phyloP scores from a whole-genome alignment of 2,329 filamentous ascomycete genomes.

The Hymenoscyphus infarciens region DNA sequence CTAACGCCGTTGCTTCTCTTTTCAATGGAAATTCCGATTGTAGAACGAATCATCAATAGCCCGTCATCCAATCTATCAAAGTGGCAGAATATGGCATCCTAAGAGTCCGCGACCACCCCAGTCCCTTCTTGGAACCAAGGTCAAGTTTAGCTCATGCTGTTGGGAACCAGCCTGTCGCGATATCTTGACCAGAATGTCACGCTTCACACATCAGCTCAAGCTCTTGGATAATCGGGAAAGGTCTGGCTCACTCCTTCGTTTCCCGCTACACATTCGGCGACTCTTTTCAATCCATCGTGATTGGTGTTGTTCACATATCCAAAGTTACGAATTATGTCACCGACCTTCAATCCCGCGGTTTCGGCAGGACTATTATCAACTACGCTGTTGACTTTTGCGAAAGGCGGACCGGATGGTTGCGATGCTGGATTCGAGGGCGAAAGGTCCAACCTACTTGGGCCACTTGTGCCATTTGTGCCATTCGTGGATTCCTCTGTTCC shows the following conservation, averaged over 20 bases:
- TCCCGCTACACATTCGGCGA: conserved; percentile 84
- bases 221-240: neutral
- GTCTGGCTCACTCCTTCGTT: conserved; percentile 73
- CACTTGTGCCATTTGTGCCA: conserved; percentile 21
- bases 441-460: conserved; percentile 23
- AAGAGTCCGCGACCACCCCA: conserved; percentile 91
- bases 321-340: conserved; percentile 81
- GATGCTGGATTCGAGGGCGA: conserved; percentile 37
- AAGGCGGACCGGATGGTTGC: conserved; percentile 55
- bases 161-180: conserved; percentile 40
- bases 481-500: conserved; percentile 26
- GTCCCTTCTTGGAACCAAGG: conserved; percentile 69
- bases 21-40: neutral
- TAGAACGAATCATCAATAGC: neutral
- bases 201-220: conserved; percentile 38
- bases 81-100: conserved; percentile 83
- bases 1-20: neutral
- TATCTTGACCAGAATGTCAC: conserved; percentile 66
- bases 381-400: conserved; percentile 88
- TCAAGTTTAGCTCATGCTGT: conserved; percentile 60
- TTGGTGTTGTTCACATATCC: conserved; percentile 80
- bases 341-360: conserved; percentile 72
- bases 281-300: conserved; percentile 78
- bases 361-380: conserved; percentile 76
- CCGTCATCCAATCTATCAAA: conserved; percentile 46